phyloP scores from a whole-genome alignment of 768 basidiomycete genomes.

The Termitomyces sp. region DNA sequence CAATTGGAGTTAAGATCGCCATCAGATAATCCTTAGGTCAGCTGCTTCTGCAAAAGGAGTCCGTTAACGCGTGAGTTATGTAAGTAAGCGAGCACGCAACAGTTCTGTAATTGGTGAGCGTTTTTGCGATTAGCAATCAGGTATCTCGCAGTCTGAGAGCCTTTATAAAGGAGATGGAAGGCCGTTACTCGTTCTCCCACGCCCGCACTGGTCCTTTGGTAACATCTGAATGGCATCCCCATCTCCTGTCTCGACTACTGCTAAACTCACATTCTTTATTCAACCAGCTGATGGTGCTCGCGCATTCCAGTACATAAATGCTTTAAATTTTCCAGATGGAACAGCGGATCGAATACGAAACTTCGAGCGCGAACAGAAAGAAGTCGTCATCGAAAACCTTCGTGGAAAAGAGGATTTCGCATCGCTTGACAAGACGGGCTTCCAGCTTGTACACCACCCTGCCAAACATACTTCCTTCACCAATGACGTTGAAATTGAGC shows the following conservation, averaged over 20 bases:
- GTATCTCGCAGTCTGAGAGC: background rate
- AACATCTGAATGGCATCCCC: background rate
- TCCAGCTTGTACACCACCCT: constrained; percentile 29
- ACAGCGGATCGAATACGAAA: constrained; percentile 20
- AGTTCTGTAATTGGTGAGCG: background rate
- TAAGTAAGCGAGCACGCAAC: constrained; percentile 2
- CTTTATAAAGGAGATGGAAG: background rate
- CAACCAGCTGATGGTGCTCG: constrained; percentile 22
- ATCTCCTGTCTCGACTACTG: constrained; percentile 8
- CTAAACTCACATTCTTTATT: constrained; percentile 13
- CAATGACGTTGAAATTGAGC: constrained; percentile 41
- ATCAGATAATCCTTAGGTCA: too few relatives aligned
- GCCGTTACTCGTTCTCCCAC: background rate
- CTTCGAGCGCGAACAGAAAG: constrained; percentile 13
- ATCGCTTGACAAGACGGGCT: constrained; percentile 47
- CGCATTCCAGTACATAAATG: constrained; percentile 22
- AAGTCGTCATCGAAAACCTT: constrained; percentile 46
- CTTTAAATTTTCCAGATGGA: constrained; percentile 17
- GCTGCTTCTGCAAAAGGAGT: too few relatives aligned
- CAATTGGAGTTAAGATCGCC: too few relatives aligned
- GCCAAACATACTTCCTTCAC: constrained; percentile 42
- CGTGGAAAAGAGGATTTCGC: constrained; percentile 43
- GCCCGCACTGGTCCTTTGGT: background rate
- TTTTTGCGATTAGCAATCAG: background rate
- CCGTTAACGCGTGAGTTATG: too few relatives aligned